These are phyloP conservation scores for Picocystis sp. DNA, from an alignment of 163 green algal species.

Conservation along the genomic window DNA sequence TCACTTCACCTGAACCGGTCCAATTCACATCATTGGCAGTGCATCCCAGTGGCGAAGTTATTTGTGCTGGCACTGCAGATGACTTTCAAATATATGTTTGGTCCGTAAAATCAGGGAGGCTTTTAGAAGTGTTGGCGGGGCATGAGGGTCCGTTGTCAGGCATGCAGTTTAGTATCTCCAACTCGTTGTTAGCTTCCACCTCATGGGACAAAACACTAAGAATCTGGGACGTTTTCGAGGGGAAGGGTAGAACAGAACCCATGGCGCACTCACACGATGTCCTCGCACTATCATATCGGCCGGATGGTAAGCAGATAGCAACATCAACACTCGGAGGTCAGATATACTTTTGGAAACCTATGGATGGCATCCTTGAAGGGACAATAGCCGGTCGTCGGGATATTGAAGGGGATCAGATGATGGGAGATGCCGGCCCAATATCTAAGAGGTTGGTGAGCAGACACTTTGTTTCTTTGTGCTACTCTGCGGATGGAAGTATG, in stretches of 20 bases:
- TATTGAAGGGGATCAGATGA: too few relatives aligned
- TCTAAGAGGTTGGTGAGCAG: too few relatives aligned
- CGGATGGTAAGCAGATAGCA: slow-evolving; percentile 76
- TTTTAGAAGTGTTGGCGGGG: slow-evolving; percentile 80
- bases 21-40: slow-evolving; percentile 71
- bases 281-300: slow-evolving; percentile 63
- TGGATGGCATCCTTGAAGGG: slow-evolving; percentile 49
- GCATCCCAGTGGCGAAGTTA: slow-evolving; percentile 59
- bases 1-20: slow-evolving; percentile 56
- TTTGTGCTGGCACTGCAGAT: slow-evolving; percentile 14
- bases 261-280: slow-evolving; percentile 83
- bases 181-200: slow-evolving; percentile 12
- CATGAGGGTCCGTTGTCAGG: slow-evolving; percentile 76
- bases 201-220: slow-evolving; percentile 88
- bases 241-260: slow-evolving; percentile 53
- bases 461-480: slow-evolving; percentile 18
- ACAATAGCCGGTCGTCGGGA: slow-evolving; percentile 17
- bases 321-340: slow-evolving; percentile 73
- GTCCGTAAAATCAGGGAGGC: slow-evolving; percentile 71
- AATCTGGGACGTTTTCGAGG: slow-evolving; percentile 75
- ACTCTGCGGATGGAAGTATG: slow-evolving; percentile 67
- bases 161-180: slow-evolving; percentile 50
- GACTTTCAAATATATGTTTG: slow-evolving; percentile 73
- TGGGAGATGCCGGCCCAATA: too few relatives aligned
- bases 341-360: slow-evolving; percentile 84